Conservation (phyloP, 2,329 filamentous ascomycete species). For the Colletotrichum coccodes region DNA sequence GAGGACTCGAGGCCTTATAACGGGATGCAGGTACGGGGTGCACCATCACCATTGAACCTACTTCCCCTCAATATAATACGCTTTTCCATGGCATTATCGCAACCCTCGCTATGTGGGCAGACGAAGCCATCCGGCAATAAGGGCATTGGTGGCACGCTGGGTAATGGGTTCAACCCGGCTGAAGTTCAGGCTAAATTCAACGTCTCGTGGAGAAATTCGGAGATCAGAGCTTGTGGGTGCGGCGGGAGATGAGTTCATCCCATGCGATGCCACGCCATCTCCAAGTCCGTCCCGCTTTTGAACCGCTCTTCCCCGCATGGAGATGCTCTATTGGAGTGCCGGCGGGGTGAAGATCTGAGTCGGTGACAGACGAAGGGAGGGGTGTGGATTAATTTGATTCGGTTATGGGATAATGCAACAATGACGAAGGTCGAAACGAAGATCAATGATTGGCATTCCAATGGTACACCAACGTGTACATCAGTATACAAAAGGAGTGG, state of each 20-base stretch:
- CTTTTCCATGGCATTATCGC: background rate
- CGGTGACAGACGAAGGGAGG: background rate
- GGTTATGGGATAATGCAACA: conserved; percentile 4
- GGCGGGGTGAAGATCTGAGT: conserved; percentile 2
- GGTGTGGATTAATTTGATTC: background rate
- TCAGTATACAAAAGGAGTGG: background rate
- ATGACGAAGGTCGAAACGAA: background rate
- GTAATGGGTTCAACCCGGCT: conserved; percentile 3
- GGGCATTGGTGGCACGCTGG: conserved; percentile 7
- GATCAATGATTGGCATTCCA: conserved; percentile 16
- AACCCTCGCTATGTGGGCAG: conserved; percentile 7
- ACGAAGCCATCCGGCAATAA: conserved; percentile 19
- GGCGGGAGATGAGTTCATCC: conserved; percentile 27
- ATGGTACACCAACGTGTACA: background rate
- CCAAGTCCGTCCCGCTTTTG: conserved; percentile 13
- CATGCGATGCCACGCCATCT: conserved; percentile 23
- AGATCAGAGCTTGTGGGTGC: conserved; percentile 3
- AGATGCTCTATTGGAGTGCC: background rate
- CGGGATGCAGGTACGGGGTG: background rate
- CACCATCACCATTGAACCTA: background rate
- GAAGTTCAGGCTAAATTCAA: conserved; percentile 32
- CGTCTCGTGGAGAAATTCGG: background rate
- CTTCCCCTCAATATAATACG: conserved; percentile 18
- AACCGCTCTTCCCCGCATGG: conserved; percentile 17
- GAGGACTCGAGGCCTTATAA: background rate